phyloP scores from a whole-genome alignment of 805 yeast genomes.

The Wickerhamiella azymoides region DNA sequence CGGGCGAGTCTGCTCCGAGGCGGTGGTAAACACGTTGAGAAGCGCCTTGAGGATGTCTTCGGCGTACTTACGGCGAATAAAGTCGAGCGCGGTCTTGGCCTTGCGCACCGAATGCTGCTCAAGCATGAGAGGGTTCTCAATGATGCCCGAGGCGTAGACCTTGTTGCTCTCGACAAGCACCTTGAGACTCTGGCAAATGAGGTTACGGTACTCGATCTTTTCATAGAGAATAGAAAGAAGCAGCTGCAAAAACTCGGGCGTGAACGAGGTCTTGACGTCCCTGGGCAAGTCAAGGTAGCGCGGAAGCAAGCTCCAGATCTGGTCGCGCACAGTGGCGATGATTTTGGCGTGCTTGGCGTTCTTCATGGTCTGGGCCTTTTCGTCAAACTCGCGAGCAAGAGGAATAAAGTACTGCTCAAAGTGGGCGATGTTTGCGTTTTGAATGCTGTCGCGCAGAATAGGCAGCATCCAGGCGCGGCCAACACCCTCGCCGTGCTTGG shows the following conservation, averaged over 20 bases:
- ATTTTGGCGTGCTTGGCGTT: constrained; percentile 57
- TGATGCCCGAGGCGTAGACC: constrained; percentile 43
- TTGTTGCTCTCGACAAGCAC: constrained; percentile 64
- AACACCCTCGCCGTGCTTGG: constrained; percentile 34
- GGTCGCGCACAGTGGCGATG: constrained; percentile 74
- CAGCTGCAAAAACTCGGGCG: constrained; percentile 62
- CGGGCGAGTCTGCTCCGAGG: constrained; percentile 61
- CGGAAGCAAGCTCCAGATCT: constrained; percentile 84
- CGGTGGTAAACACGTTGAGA: constrained; percentile 84
- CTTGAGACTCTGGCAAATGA: constrained; percentile 72
- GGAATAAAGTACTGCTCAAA: constrained; percentile 58
- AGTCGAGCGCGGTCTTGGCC: constrained; percentile 46
- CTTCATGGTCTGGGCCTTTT: constrained; percentile 17
- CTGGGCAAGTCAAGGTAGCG: constrained; percentile 76
- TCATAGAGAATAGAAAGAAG: constrained; percentile 65
- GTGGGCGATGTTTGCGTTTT: constrained; percentile 51
- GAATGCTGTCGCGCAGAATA: constrained; percentile 70
- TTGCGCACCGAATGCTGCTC: constrained; percentile 45
- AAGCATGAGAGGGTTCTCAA: constrained; percentile 44
- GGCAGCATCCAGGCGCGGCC: constrained; percentile 97
- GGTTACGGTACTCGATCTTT: constrained; percentile 58
- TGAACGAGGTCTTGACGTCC: constrained; percentile 52
- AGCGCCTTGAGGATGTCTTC: constrained; percentile 71
- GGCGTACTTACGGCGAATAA: constrained; percentile 40
- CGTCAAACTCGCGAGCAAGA: constrained; percentile 26